A percentile compares a stretch with the other conserved stretches of the same genome.
phyloP scores from a whole-genome alignment of 2,329 filamentous ascomycete genomes.

The Aphanoascus verrucosus region DNA sequence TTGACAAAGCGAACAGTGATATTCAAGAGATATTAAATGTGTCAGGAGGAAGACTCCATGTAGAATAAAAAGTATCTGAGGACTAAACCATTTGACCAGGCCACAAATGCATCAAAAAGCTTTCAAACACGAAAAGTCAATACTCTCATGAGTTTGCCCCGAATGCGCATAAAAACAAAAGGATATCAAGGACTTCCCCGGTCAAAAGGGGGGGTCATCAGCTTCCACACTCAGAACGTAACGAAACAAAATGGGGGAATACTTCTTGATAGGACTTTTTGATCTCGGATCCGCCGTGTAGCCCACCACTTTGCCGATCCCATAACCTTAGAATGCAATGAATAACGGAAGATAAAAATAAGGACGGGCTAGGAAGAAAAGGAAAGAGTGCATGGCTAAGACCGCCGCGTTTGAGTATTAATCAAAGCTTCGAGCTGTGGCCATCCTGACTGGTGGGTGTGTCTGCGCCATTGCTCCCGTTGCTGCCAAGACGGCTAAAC shows the following conservation, averaged over 20 bases:
- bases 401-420: background rate
- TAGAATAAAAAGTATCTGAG: background rate
- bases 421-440: conserved; percentile 9
- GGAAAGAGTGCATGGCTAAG: background rate
- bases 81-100: background rate
- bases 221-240: background rate
- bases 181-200: conserved; percentile 4
- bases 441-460: conserved; percentile 13
- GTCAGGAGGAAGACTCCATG: background rate
- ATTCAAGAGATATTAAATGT: background rate
- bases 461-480: conserved; percentile 6
- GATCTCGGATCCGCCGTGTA: background rate
- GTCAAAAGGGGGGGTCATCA: too few species aligned
- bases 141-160: background rate
- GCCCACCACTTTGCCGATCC: background rate
- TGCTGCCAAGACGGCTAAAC: conserved; percentile 17
- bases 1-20: background rate
- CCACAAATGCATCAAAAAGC: conserved; percentile 5
- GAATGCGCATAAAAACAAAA: background rate
- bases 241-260: background rate
- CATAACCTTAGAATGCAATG: background rate
- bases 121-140: background rate
- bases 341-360: too few species aligned
- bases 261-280: conserved; percentile 6
- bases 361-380: background rate